Evolutionary conservation across 495 filamentous ascomycete genomes (phyloP), one percentile per base, ranked within the genome.

Genomic region (Baudoinia panamericana): DNA sequence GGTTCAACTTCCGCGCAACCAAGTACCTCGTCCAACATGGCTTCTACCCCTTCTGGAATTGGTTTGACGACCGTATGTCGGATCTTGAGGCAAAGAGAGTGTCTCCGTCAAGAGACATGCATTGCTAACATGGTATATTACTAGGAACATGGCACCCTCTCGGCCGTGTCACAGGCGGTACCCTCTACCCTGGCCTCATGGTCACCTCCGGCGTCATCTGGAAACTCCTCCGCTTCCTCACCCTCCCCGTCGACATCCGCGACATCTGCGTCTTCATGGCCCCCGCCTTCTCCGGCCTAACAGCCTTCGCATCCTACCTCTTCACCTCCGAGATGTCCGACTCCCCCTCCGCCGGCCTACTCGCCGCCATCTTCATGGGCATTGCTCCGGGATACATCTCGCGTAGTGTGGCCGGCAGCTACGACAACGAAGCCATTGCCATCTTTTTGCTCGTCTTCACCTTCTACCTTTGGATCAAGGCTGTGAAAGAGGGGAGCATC

Each of bases 31-130:
- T 96, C 39, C 72, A 90, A 54, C 71, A 99, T 72, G 92, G 92
- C 43, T 96, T 99, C 65, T 92, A 94, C 61, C 84, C 80, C 60
- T 99, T 99, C 59, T 99, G 92, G 92, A 88, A 99, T 64, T 99
- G 92, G 92, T 99, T 99, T 57, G 92, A 99, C 66, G 92, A 99
- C 70, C 79, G 90, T 82, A 71, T 33, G 76, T 63, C 17, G n/a
- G 7, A 7, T 27, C 25, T 27, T n/a, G 30, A 33, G 12, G 13
- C 26, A 12, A 5, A 24, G 20, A 39, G 7, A 17, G 16, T 30
- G 11, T 5, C 11, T 2, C n/a, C 18, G 32, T 31, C n/a, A 30
- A 9, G 11, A 35, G 31, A 13, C 43, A 43, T 16, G 50, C 36
- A 24, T 30, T 23, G 33, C 16, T 35, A n/a, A 15, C 39, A 48